Conservation (phyloP, 2,329 filamentous ascomycete species). For the Ophiostoma sp. region DNA sequence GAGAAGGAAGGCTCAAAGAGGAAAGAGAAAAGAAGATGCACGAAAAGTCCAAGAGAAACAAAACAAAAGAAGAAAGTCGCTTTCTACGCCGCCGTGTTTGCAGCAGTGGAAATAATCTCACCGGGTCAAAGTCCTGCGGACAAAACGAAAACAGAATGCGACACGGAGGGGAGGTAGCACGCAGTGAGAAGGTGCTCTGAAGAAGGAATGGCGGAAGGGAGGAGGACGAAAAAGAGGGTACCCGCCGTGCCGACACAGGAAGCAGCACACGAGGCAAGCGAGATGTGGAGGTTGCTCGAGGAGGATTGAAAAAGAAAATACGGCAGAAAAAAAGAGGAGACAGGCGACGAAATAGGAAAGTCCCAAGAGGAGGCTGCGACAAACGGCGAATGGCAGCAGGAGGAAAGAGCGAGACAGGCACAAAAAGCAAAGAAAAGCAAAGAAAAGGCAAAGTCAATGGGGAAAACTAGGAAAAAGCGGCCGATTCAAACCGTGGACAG, state of each 20-base stretch:
- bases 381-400: not conserved
- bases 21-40: not conserved
- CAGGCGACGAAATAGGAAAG: slow-evolving; percentile 9
- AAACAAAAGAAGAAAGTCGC: not conserved
- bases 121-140: not conserved
- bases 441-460: not conserved
- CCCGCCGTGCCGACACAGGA: slow-evolving; percentile 7
- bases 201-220: slow-evolving; percentile 6
- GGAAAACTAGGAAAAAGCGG: not conserved
- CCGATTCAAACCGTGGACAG: not conserved
- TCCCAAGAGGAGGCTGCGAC: not conserved
- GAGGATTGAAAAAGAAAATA: not conserved
- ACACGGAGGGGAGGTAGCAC: not conserved
- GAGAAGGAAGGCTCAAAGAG: not conserved
- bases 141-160: not conserved
- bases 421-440: not conserved
- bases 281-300: not conserved
- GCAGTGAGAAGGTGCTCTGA: not conserved
- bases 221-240: not conserved
- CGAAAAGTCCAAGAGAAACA: not conserved
- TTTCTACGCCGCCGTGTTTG: not conserved
- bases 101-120: not conserved
- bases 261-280: not conserved
- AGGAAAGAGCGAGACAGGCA: not conserved
- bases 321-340: slow-evolving; percentile 15